These are phyloP conservation scores for Parsonsia alboflavescens DNA, from an alignment of 257 asterid species.

Conservation along the genomic window DNA sequence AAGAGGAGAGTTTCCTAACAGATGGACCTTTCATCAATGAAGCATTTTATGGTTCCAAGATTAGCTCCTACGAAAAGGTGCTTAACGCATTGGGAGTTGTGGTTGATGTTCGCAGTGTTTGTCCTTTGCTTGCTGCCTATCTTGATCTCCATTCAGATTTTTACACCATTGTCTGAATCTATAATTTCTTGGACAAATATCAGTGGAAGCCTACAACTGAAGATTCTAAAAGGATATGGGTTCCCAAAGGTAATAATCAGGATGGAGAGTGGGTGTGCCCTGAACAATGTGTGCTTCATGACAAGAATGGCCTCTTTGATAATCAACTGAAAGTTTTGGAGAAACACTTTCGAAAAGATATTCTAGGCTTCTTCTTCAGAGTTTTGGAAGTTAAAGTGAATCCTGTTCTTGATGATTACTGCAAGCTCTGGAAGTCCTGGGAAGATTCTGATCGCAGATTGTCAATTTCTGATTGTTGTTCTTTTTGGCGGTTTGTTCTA, in stretches of 20 bases:
- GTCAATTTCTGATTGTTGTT: conserved; percentile 21
- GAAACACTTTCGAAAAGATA: conserved; percentile 14
- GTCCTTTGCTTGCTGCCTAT: conserved; percentile 22
- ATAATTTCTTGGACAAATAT: conserved; percentile 17
- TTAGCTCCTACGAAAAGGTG: conserved; percentile 21
- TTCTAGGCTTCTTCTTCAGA: too few species aligned
- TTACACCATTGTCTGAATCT: conserved; percentile 26
- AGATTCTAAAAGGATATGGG: conserved; percentile 22
- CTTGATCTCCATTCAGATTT: conserved; percentile 20
- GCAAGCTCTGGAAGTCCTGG: not conserved
- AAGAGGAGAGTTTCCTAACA: too few species aligned
- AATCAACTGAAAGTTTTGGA: conserved; percentile 23
- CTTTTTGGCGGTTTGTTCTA: conserved; percentile 31
- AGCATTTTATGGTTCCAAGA: conserved; percentile 24
- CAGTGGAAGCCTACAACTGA: conserved; percentile 24
- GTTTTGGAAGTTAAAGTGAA: not conserved
- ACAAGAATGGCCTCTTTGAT: conserved; percentile 13
- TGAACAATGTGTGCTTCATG: too few species aligned
- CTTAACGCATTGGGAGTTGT: conserved; percentile 26
- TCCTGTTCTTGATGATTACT: conserved; percentile 31
- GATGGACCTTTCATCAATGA: conserved; percentile 38
- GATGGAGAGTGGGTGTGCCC: not conserved
- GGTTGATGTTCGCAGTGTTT: conserved; percentile 21
- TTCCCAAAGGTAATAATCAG: conserved; percentile 22
- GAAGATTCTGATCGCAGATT: conserved; percentile 19